Evolutionary conservation across 768 basidiomycete species (phyloP), one percentile per base, ranked within the genome.

Genomic region (Lentinula raphanica): DNA sequence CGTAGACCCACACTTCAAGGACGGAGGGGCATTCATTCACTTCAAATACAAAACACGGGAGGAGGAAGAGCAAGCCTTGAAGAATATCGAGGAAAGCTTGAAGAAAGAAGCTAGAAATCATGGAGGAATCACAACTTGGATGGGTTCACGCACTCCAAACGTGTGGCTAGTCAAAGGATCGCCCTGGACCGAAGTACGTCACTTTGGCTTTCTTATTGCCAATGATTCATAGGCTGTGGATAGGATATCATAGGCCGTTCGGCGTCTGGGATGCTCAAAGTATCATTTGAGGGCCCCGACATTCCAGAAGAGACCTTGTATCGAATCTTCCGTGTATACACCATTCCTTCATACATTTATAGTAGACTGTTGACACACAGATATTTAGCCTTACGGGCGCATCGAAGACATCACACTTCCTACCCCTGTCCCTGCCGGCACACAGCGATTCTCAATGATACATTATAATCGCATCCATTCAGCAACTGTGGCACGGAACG

Each of bases 271-370:
- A 77, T 88, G 8, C 66, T 98, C 51, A 82, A 83, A 59, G 81
- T 96, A n/a, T 73, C 82, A 5, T 98, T 96, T 63, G 90, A 96
- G 31, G 96, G 96, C 0, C 88, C 92, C 1, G 94, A 97, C 66
- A 73, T 94, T 1, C 79, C 81, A 28, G 92, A 95, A 65, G 90
- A 95, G 69, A 68, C 76, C 0, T 73, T 96, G 0, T 98, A 93
- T 66, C 75, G 86, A 27, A 71, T 92, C 23, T 83, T 94, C 59
- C 79, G 94, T 49, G 92, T 91, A 49, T 55, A 19, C 42, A 29
- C 21, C 11, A 46, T 35, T n/a, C 36, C 39, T 53, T 9, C 39
- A 28, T 45, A 55, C 36, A 35, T 31, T 17, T 12, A 35, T 8
- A 23, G 32, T 42, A n/a, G n/a, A n/a, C n/a, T n/a, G n/a, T 32